Evolutionary conservation across 352 stramenopile species (phyloP).

Genomic region (Pythium scleroteichum): DNA sequence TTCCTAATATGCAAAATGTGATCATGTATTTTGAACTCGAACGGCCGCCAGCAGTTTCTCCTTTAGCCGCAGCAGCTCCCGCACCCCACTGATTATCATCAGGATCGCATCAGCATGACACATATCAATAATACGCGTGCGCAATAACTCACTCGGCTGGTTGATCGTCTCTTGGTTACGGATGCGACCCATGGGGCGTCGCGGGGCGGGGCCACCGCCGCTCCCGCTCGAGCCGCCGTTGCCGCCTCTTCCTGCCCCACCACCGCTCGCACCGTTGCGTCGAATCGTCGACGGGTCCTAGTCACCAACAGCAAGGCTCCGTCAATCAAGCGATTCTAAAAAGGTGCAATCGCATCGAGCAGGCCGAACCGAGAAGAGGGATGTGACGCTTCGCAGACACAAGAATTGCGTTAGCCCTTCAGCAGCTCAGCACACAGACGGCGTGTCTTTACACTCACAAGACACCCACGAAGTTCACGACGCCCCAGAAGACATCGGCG

Average conservation of each 20-base stretch:
- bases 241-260: conserved; percentile 1
- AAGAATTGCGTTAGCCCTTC: too few species aligned
- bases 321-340: too few species aligned
- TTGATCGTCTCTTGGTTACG: conserved; percentile 53
- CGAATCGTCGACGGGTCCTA: conserved; percentile 51
- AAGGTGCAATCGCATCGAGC: too few species aligned
- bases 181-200: conserved; percentile 61
- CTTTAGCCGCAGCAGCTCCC: conserved; percentile 43
- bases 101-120: too few species aligned
- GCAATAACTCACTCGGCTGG: conserved; percentile 62
- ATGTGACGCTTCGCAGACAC: conserved; percentile 34
- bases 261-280: conserved; percentile 13
- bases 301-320: too few species aligned
- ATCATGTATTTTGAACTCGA: conserved; percentile 16
- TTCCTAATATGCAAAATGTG: conserved; percentile 21
- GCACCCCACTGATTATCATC: conserved; percentile 40
- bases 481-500: conserved; percentile 67
- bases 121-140: too few species aligned
- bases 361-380: conserved; percentile 68
- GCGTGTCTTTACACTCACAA: conserved; percentile 36
- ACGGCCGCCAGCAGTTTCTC: too few species aligned
- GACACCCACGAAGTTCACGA: conserved; percentile 73
- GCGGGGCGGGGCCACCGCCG: conserved; percentile 33
- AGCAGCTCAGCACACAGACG: too few species aligned
- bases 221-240: conserved; percentile 12